phyloP scores from a whole-genome alignment of 176 grass and related monocot species.

The Triticum urartu region DNA sequence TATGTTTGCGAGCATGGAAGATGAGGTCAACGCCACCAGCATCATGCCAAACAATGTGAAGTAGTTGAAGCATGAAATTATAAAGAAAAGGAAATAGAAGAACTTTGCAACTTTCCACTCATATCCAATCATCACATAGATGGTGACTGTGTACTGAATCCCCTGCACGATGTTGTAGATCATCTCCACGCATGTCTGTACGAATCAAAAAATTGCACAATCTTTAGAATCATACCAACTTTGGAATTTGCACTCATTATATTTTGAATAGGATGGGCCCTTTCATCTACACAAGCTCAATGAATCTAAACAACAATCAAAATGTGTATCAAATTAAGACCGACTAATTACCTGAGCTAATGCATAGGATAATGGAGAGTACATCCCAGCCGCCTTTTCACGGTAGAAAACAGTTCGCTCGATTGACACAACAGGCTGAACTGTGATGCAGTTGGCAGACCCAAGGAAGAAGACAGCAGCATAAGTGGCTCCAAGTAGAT shows the following conservation, averaged over 20 bases:
- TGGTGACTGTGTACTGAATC: conserved; percentile 54
- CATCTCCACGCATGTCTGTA: conserved; percentile 61
- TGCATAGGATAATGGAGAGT: conserved; percentile 85
- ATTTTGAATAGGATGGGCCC: background rate
- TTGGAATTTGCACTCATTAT: background rate
- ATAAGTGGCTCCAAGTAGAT: conserved; percentile 81
- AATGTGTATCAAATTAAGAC: background rate
- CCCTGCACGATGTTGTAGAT: conserved; percentile 67
- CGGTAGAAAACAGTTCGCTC: conserved; percentile 86
- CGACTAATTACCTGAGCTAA: conserved; percentile 62
- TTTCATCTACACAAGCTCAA: background rate
- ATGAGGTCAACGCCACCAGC: conserved; percentile 62
- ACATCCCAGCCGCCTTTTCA: conserved; percentile 92
- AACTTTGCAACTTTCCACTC: conserved; percentile 62
- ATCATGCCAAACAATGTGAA: conserved; percentile 86
- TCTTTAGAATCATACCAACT: too few species aligned
- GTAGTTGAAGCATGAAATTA: conserved; percentile 65
- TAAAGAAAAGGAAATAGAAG: conserved; percentile 81
- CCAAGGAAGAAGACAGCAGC: conserved; percentile 81
- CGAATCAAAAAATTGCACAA: background rate
- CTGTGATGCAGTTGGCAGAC: conserved; percentile 48
- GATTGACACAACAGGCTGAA: conserved; percentile 69
- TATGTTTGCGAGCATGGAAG: conserved; percentile 55
- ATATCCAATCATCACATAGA: conserved; percentile 81
- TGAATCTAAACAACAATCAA: background rate